A percentile compares a stretch with the other conserved stretches of the same genome.
Evolutionary conservation across 495 filamentous ascomycete species (phyloP).

Genomic region (Penicillium paradoxum): DNA sequence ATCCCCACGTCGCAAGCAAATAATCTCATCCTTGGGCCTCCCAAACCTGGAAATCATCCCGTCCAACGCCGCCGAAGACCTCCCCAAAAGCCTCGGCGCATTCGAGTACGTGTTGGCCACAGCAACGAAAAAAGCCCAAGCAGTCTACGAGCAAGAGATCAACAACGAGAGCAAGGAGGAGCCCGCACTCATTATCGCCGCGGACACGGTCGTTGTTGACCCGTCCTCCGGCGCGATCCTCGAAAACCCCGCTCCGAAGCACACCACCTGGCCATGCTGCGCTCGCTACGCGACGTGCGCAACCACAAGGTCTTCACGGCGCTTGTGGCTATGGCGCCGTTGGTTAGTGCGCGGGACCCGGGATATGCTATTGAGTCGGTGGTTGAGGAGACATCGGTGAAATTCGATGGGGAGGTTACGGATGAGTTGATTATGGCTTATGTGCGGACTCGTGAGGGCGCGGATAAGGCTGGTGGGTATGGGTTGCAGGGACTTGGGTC

Average conservation of each 20-base stretch:
- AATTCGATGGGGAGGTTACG: slow-evolving; percentile 66
- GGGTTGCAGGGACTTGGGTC: slow-evolving; percentile 86
- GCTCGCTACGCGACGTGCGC: slow-evolving; percentile 64
- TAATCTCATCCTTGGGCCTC: slow-evolving; percentile 70
- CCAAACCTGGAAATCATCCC: slow-evolving; percentile 76
- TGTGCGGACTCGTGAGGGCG: slow-evolving; percentile 86
- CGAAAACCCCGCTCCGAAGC: slow-evolving; percentile 81
- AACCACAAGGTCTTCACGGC: slow-evolving; percentile 79
- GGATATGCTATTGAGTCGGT: slow-evolving; percentile 78
- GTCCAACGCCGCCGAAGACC: slow-evolving; percentile 73
- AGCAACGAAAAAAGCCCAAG: slow-evolving; percentile 71
- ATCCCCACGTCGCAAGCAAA: slow-evolving; percentile 75
- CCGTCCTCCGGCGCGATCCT: slow-evolving; percentile 58
- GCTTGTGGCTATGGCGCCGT: slow-evolving; percentile 72
- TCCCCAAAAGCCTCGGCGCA: slow-evolving; percentile 72
- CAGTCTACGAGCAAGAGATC: slow-evolving; percentile 69
- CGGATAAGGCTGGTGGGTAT: slow-evolving; percentile 95
- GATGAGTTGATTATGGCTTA: slow-evolving; percentile 85
- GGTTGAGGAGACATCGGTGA: slow-evolving; percentile 83
- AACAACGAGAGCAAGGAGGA: slow-evolving; percentile 57
- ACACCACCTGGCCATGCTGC: slow-evolving; percentile 81
- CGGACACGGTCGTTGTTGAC: slow-evolving; percentile 86
- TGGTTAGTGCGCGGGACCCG: slow-evolving; percentile 67
- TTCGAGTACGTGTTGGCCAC: slow-evolving; percentile 90
- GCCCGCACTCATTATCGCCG: slow-evolving; percentile 80